Percentiles rank a stretch among this genome's conserved stretches.
Conservation (phyloP, 192 early-diverging fungal genomes). For the Coemansia guatemalensis region DNA sequence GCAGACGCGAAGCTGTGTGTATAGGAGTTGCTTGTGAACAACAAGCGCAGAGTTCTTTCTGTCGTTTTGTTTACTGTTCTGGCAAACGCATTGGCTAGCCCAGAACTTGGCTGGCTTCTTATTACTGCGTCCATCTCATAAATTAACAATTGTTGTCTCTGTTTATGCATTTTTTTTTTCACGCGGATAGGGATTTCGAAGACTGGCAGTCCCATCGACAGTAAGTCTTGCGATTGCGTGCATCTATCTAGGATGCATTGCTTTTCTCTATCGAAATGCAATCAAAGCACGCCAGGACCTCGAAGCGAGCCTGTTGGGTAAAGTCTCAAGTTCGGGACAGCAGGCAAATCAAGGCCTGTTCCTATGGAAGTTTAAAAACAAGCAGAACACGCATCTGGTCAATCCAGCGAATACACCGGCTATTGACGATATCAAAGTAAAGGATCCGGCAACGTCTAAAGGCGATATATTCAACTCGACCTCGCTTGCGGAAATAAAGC, state of each 20-base stretch:
- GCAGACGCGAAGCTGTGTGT: not conserved
- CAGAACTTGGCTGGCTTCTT: not conserved
- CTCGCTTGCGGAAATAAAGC: not conserved
- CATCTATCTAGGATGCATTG: constrained; percentile 26
- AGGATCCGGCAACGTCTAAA: not conserved
- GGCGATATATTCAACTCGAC: not conserved
- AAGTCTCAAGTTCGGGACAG: not conserved
- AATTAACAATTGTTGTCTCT: not conserved
- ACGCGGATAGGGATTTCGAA: constrained; percentile 26
- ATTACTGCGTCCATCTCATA: not conserved
- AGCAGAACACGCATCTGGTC: not conserved
- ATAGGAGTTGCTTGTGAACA: not conserved
- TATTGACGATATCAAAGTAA: not conserved
- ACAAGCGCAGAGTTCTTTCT: not conserved
- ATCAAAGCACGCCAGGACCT: not conserved
- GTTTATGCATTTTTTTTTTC: not conserved
- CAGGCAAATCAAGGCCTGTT: not conserved
- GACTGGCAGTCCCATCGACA: constrained; percentile 35
- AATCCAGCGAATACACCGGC: not conserved
- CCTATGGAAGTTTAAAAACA: constrained; percentile 9
- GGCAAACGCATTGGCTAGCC: not conserved
- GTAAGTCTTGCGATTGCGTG: constrained; percentile 21
- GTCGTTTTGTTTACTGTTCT: not conserved
- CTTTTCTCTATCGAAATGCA: constrained; percentile 14
- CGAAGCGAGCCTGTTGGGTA: not conserved